Percentiles rank a stretch among this genome's conserved stretches.
Evolutionary conservation across 1,284 basidiomycete species (phyloP).

Genomic region (Tylopilus orsonianus): DNA sequence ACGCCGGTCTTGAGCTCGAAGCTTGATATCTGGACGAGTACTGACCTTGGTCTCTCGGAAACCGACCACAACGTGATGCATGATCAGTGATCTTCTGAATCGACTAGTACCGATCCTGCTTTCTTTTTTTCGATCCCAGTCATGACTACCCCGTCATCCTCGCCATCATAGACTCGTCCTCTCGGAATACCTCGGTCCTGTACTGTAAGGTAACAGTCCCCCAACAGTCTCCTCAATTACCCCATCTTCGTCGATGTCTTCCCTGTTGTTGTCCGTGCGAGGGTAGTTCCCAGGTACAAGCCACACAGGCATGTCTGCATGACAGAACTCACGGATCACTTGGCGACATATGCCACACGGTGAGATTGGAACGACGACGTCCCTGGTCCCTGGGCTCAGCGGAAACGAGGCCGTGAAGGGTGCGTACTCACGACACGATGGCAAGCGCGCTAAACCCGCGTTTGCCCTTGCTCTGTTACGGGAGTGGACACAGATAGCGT

Average conservation of each 20-base stretch:
- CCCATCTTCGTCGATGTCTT: slow-evolving; percentile 36
- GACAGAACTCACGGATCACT: slow-evolving; percentile 87
- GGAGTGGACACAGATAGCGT: not conserved
- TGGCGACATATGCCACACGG: slow-evolving; percentile 94
- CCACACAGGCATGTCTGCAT: slow-evolving; percentile 72
- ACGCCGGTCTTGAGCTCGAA: too few species aligned
- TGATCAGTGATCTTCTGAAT: too few species aligned
- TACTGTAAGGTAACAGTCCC: slow-evolving; percentile 80
- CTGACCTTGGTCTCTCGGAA: too few species aligned
- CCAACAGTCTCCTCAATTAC: slow-evolving; percentile 68
- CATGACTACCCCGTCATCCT: not conserved
- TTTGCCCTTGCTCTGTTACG: slow-evolving; percentile 69
- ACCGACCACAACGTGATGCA: too few species aligned
- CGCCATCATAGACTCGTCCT: not conserved
- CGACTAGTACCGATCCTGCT: too few species aligned
- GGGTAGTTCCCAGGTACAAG: slow-evolving; percentile 74
- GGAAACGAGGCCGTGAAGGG: not conserved
- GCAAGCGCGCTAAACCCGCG: slow-evolving; percentile 70
- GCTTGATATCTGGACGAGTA: too few species aligned
- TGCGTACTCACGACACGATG: slow-evolving; percentile 62
- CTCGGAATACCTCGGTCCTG: slow-evolving; percentile 70
- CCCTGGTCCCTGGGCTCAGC: slow-evolving; percentile 38
- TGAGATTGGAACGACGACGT: slow-evolving; percentile 64
- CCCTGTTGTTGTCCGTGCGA: slow-evolving; percentile 38
- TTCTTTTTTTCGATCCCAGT: not conserved